phyloP scores from a whole-genome alignment of 495 filamentous ascomycete species.

The Articulospora tetracladia region DNA sequence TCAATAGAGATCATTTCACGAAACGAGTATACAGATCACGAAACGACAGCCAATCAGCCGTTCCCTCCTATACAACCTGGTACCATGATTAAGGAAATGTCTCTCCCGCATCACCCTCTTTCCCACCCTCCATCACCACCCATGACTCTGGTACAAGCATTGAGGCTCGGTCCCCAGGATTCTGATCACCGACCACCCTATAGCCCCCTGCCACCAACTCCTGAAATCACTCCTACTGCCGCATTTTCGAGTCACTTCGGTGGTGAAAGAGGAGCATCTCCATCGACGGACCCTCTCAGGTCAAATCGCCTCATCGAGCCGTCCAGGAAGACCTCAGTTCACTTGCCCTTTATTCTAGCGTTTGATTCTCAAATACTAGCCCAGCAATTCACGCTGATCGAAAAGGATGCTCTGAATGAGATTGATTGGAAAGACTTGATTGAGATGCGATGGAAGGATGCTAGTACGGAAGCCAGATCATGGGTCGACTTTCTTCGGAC shows the following conservation, averaged over 20 bases:
- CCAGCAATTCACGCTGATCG: constrained; percentile 91
- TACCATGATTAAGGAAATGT: constrained; percentile 19
- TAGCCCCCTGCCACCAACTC: constrained; percentile 45
- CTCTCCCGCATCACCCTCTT: constrained; percentile 59
- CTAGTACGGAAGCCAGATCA: constrained; percentile 58
- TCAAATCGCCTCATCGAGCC: constrained; percentile 21
- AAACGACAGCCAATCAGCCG: constrained; percentile 26
- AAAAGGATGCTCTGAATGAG: constrained; percentile 93
- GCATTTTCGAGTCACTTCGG: neutral
- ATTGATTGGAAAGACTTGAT: constrained; percentile 98
- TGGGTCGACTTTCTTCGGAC: constrained; percentile 92
- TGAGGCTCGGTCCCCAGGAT: constrained; percentile 13
- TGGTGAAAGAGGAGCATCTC: constrained; percentile 16
- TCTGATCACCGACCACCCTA: constrained; percentile 35
- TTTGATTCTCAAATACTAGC: constrained; percentile 88
- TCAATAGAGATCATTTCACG: constrained; percentile 60
- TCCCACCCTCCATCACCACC: constrained; percentile 73
- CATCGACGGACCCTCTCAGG: constrained; percentile 22
- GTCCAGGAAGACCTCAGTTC: constrained; percentile 34
- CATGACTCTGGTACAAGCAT: constrained; percentile 64
- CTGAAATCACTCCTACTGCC: constrained; percentile 44
- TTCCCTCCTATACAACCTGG: constrained; percentile 42
- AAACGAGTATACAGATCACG: constrained; percentile 27
- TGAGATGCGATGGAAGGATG: constrained; percentile 82
- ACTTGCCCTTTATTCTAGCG: constrained; percentile 88